Evolutionary conservation across 2,329 filamentous ascomycete genomes (phyloP).

Genomic region (Tolypocladium guangdongense): DNA sequence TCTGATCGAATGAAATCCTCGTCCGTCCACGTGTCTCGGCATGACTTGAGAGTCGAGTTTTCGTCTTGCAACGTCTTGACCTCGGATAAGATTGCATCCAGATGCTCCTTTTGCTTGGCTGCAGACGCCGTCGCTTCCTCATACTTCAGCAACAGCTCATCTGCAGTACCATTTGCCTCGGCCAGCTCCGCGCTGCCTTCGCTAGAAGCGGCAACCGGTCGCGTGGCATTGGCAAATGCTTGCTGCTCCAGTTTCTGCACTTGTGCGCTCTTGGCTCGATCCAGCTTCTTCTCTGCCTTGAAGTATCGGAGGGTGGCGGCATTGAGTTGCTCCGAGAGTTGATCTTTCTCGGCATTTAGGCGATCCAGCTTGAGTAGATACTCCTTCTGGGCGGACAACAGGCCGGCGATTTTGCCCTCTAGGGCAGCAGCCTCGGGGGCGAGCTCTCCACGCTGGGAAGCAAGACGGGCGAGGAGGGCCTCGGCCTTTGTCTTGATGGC

Average conservation of each 20-base stretch:
- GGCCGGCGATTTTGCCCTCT: slow-evolving; percentile 61
- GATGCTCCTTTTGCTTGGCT: slow-evolving; percentile 77
- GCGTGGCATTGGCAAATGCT: slow-evolving; percentile 60
- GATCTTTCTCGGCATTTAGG: slow-evolving; percentile 67
- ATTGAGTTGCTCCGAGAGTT: slow-evolving; percentile 77
- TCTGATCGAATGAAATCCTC: slow-evolving; percentile 92
- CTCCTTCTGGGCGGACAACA: slow-evolving; percentile 75
- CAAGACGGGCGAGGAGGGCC: slow-evolving; percentile 50
- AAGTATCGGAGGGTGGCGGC: slow-evolving; percentile 84
- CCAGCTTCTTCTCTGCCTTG: slow-evolving; percentile 89
- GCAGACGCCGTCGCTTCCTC: slow-evolving; percentile 68
- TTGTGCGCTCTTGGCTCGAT: slow-evolving; percentile 77
- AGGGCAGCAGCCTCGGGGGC: slow-evolving; percentile 61
- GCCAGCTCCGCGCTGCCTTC: slow-evolving; percentile 39
- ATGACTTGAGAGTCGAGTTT: slow-evolving; percentile 59
- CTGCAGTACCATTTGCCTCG: slow-evolving; percentile 43
- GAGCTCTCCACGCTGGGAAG: slow-evolving; percentile 38
- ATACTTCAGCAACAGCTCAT: slow-evolving; percentile 63
- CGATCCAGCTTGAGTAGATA: slow-evolving; percentile 67
- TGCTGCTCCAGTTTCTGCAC: slow-evolving; percentile 89
- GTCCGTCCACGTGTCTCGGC: slow-evolving; percentile 66
- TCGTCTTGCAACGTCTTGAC: slow-evolving; percentile 67
- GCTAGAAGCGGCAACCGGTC: slow-evolving; percentile 23
- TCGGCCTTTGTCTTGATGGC: slow-evolving; percentile 67
- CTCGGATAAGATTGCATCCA: slow-evolving; percentile 68